phyloP scores from a whole-genome alignment of 768 basidiomycete genomes.

The Krasilnikovozyma curviuscula region DNA sequence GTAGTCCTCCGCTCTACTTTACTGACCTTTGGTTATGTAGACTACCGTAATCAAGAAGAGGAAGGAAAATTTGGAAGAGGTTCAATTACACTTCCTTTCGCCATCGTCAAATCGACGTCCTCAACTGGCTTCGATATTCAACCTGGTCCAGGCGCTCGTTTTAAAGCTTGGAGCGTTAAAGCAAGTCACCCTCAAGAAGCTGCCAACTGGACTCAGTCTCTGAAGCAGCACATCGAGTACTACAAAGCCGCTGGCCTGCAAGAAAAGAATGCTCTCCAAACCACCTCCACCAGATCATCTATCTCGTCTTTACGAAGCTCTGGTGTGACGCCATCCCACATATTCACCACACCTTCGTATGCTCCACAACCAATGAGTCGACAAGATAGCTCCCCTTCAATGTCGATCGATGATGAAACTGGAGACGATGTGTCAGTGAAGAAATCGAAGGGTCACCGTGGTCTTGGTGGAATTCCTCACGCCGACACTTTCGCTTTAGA shows the following conservation, averaged over 20 bases:
- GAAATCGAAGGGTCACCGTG: conserved; percentile 1
- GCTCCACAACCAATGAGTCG: conserved; percentile 8
- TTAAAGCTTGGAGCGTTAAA: conserved; percentile 1
- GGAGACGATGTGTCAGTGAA: too few species aligned
- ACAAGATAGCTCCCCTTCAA: background rate
- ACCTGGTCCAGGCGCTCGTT: conserved; percentile 5
- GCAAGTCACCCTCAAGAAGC: conserved; percentile 10
- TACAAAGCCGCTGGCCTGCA: conserved; percentile 30
- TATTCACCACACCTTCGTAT: conserved; percentile 1
- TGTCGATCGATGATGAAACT: background rate
- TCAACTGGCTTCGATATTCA: conserved; percentile 52
- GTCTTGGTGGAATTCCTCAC: conserved; percentile 35
- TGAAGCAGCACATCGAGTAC: conserved; percentile 48
- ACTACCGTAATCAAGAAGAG: conserved; percentile 78
- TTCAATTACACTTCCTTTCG: conserved; percentile 68
- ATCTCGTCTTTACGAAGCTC: background rate
- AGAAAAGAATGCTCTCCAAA: background rate
- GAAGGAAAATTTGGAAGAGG: conserved; percentile 69
- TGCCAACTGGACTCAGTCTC: conserved; percentile 6
- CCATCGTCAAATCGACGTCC: conserved; percentile 38
- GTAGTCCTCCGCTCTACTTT: background rate
- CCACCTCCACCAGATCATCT: background rate
- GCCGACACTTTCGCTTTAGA: conserved; percentile 40
- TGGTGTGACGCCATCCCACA: background rate
- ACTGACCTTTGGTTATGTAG: conserved; percentile 20